Conservation (phyloP, 441 rosid genomes). For the Sinapis alba region DNA sequence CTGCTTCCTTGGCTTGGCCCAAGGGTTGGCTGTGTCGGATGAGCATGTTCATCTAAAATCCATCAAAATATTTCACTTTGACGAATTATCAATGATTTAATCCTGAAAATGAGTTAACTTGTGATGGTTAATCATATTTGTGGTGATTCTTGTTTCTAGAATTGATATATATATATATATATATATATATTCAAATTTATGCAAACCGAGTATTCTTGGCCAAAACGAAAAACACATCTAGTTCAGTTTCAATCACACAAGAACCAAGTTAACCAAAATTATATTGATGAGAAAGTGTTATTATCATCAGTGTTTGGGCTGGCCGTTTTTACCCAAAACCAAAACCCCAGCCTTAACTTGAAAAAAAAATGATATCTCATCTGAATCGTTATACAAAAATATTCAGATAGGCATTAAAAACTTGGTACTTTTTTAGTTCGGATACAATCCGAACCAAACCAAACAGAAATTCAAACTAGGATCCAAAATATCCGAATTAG, state of each 20-base stretch:
- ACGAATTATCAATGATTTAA: neutral
- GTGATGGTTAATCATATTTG: neutral
- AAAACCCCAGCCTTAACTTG: no score
- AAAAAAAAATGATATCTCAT: no score
- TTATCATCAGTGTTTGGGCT: conserved; percentile 16
- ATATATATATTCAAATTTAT: neutral
- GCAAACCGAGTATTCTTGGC: conserved; percentile 13
- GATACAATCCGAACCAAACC: no score
- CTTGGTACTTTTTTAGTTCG: no score
- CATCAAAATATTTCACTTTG: neutral
- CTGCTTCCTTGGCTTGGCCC: no score
- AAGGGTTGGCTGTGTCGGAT: no score
- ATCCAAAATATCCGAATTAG: no score
- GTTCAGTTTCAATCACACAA: conserved; percentile 25
- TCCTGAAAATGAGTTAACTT: neutral
- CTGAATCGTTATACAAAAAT: no score
- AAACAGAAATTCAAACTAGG: no score
- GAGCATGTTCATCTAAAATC: neutral
- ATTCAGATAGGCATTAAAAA: no score
- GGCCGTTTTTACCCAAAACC: no score
- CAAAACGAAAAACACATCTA: conserved; percentile 5
- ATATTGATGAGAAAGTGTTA: conserved; percentile 23
- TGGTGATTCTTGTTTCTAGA: neutral
- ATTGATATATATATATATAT: neutral
- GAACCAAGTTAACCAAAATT: conserved; percentile 25